Evolutionary conservation across 192 early-diverging fungal species (phyloP).

Genomic region (Backusella luteola): DNA sequence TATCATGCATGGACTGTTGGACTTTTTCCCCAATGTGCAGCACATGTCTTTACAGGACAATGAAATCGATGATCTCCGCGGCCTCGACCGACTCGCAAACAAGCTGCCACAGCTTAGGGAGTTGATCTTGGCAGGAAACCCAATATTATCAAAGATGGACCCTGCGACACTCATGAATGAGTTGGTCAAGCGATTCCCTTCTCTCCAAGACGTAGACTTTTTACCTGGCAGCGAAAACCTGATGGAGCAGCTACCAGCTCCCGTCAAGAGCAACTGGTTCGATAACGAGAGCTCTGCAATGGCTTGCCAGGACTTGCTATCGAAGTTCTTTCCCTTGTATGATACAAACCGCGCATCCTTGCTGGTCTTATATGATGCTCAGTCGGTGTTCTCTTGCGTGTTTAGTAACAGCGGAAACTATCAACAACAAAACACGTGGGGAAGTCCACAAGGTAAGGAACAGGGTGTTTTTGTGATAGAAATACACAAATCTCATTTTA

Average conservation of each 20-base stretch:
- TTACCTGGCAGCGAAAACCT: background rate
- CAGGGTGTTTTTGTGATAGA: background rate
- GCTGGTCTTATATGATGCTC: constrained; percentile 38
- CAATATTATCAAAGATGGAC: constrained; percentile 29
- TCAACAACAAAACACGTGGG: constrained; percentile 15
- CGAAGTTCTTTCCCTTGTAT: constrained; percentile 42
- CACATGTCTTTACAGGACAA: constrained; percentile 44
- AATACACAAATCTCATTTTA: background rate
- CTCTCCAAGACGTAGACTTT: constrained; percentile 37
- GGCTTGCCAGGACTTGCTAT: constrained; percentile 40
- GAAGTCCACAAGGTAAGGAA: constrained; percentile 15
- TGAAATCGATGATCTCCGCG: constrained; percentile 29
- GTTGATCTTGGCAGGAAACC: constrained; percentile 42
- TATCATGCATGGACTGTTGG: constrained; percentile 18
- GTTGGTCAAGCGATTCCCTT: constrained; percentile 38
- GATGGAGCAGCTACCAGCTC: constrained; percentile 10
- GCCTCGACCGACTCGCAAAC: constrained; percentile 32
- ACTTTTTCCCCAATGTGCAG: constrained; percentile 42
- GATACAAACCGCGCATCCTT: constrained; percentile 39
- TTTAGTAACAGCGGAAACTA: constrained; percentile 9
- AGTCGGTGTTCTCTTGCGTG: constrained; percentile 40
- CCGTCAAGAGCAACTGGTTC: constrained; percentile 38
- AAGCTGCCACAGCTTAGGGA: constrained; percentile 36
- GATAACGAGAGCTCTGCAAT: constrained; percentile 36
- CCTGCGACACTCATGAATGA: constrained; percentile 23